Percentiles rank a stretch among this genome's conserved stretches.
Conservation (phyloP, 148 eudicot species). For the Gaultheria prostrata region DNA sequence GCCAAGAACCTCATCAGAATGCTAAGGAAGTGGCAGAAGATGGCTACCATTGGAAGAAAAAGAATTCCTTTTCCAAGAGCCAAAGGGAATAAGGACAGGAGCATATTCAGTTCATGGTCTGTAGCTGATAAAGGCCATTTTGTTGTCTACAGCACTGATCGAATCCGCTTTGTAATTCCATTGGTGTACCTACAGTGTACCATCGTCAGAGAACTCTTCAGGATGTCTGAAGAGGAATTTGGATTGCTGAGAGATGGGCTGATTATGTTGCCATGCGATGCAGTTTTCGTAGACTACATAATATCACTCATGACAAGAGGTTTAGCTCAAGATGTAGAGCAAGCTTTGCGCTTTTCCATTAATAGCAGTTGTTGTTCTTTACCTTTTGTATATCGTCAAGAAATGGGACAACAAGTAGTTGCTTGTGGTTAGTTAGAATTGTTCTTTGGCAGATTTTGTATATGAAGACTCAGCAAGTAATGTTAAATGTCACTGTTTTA, state of each 20-base stretch:
- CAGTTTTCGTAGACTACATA: constrained; percentile 29
- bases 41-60: constrained; percentile 28
- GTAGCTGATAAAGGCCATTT: constrained; percentile 34
- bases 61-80: constrained; percentile 22
- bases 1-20: constrained; percentile 39
- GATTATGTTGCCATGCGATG: constrained; percentile 43
- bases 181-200: constrained; percentile 27
- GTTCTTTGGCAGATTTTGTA: background rate
- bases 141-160: constrained; percentile 32
- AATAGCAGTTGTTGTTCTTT: constrained; percentile 1
- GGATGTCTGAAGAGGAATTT: constrained; percentile 46
- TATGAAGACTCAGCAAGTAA: background rate
- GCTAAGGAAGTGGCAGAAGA: constrained; percentile 38
- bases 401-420: constrained; percentile 36
- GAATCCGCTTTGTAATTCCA: constrained; percentile 30
- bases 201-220: constrained; percentile 34
- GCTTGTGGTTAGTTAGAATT: background rate
- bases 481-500: background rate
- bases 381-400: background rate
- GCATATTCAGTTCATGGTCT: background rate
- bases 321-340: constrained; percentile 15
- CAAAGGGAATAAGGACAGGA: background rate
- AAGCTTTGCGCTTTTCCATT: constrained; percentile 26
- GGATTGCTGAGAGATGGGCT: constrained; percentile 39
- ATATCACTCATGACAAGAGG: constrained; percentile 28